These are phyloP conservation scores for Tricladium varicosporioides DNA, from an alignment of 2,329 filamentous ascomycete genomes.

Conservation along the genomic window DNA sequence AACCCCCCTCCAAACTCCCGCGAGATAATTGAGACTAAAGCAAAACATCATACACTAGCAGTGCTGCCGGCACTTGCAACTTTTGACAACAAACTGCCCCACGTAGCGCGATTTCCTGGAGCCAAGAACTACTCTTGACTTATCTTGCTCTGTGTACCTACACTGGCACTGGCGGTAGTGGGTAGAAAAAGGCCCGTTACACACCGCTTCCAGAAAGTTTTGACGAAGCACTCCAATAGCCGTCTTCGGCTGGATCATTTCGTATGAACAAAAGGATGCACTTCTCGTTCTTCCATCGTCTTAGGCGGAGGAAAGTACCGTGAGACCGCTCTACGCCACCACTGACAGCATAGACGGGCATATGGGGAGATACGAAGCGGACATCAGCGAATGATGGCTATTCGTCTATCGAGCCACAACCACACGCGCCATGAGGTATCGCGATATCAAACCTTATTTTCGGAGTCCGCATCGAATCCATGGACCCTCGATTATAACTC, in stretches of 20 bases:
- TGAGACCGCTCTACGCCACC: not conserved
- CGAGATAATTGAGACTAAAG: no score
- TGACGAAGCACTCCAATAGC: not conserved
- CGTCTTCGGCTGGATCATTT: not conserved
- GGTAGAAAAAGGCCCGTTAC: not conserved
- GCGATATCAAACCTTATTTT: not conserved
- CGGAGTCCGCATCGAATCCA: no score
- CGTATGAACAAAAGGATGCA: not conserved
- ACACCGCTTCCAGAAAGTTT: not conserved
- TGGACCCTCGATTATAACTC: no score
- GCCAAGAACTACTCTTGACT: not conserved
- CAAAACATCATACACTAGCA: not conserved
- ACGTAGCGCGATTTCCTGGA: not conserved
- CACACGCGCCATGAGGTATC: not conserved
- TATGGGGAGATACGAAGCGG: not conserved
- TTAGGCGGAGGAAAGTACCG: not conserved
- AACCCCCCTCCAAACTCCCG: no score
- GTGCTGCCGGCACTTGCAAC: not conserved
- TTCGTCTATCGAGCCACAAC: not conserved
- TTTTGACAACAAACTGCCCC: not conserved
- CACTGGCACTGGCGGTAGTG: not conserved
- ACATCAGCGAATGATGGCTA: not conserved
- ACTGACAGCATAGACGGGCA: not conserved
- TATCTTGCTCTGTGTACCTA: not conserved
- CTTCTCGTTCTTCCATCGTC: not conserved